Percentiles rank a stretch among this genome's conserved stretches.
Evolutionary conservation across 2,329 filamentous ascomycete genomes (phyloP).

Genomic region (Tolypocladium cylindrosporum): DNA sequence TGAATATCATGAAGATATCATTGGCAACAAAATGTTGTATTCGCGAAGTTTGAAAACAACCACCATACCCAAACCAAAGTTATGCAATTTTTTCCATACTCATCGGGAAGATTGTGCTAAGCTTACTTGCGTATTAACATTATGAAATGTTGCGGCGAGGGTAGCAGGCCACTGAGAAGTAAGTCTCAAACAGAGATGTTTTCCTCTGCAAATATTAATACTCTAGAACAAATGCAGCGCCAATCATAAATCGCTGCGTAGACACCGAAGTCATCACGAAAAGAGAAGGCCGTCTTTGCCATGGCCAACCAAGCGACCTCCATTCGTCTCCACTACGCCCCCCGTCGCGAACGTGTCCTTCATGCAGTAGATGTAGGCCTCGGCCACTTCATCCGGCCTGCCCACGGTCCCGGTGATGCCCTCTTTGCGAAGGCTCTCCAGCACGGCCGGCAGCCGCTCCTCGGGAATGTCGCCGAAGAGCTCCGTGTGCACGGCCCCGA

Average conservation of each 20-base stretch:
- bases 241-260: not conserved
- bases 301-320: constrained; percentile 13
- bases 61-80: too few relatives aligned
- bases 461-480: constrained; percentile 15
- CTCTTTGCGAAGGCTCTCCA: constrained; percentile 8
- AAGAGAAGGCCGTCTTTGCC: constrained; percentile 4
- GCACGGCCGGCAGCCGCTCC: constrained; percentile 4
- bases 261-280: not conserved
- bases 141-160: too few relatives aligned
- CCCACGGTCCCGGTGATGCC: constrained; percentile 14
- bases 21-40: too few relatives aligned
- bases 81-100: too few relatives aligned
- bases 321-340: constrained; percentile 14
- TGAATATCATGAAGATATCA: too few relatives aligned
- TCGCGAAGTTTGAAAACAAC: too few relatives aligned
- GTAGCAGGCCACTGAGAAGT: too few relatives aligned
- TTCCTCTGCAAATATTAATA: too few relatives aligned
- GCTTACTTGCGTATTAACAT: too few relatives aligned
- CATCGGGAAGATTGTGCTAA: too few relatives aligned
- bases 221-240: not conserved
- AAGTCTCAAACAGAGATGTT: too few relatives aligned
- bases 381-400: constrained; percentile 28
- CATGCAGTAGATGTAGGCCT: constrained; percentile 33
- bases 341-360: constrained; percentile 29
- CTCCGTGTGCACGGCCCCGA: constrained; percentile 42